Evolutionary conservation across 768 basidiomycete species (phyloP), one percentile per base, ranked within the genome.

Genomic region (Fistulinella prunicolor): DNA sequence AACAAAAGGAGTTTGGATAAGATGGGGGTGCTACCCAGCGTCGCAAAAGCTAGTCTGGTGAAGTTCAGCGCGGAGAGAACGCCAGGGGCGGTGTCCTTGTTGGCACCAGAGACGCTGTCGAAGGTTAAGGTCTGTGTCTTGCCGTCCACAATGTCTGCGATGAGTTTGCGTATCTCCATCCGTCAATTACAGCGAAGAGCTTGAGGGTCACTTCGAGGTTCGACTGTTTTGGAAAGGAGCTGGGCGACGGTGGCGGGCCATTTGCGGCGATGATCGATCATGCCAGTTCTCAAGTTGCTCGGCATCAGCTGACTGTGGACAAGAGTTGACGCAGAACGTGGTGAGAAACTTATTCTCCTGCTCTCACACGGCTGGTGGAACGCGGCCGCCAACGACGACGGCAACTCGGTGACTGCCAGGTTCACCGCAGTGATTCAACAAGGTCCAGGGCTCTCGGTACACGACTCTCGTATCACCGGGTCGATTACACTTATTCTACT

Each of bases 61-160:
- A 80, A 83, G 55, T 85, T 84, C 38, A 85, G 62, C 2, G 78
- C 77, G 5, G 79, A 82, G 20, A 86, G 69, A 12, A 79, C 78
- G 49, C 78, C 78, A 2, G 79, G 69, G 13, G 80, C 72, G 14
- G 42, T 38, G 24, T 42, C 62, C 36, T 47, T 45, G 46, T 54
- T 50, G 20, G 44, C 45, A 14, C 70, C 67, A 32, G 79, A 71
- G 38, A 74, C 72, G 12, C 77, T 73, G 12, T 61, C 64, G 48
- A 75, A 72, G 9, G 74, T 73, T 23, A 77, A 57, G 40, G 76
- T 63, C 22, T 65, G 52, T 36, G 64, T 62, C 37, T 69, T 63
- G n/a, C 68, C 69, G 6, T 42, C 19, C 46, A 57, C 32, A 38
- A 62, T 23, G 30, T 58, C 58, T 9, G 48, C 47, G 22, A 60